Evolutionary conservation across 768 basidiomycete species (phyloP).

Genomic region (Calocybe cyanea): DNA sequence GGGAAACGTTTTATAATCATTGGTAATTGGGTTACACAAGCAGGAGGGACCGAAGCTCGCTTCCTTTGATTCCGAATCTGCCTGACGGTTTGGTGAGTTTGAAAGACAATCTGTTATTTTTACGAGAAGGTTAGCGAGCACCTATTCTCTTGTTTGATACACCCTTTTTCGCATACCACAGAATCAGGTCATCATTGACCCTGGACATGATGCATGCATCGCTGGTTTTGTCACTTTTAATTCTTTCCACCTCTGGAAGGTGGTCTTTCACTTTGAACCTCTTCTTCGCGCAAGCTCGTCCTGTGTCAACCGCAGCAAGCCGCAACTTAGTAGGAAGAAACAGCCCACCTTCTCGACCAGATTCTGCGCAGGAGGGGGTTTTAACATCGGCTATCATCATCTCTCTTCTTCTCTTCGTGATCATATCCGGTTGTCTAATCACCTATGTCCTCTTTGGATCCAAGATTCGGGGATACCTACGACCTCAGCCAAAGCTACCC

Average conservation of each 20-base stretch:
- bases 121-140: not conserved
- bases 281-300: conserved; percentile 1
- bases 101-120: not conserved
- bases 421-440: conserved; percentile 15
- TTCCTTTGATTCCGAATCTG: too few species aligned
- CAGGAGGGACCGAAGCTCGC: too few species aligned
- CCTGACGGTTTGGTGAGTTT: too few species aligned
- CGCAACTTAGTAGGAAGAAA: not conserved
- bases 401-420: conserved; percentile 15
- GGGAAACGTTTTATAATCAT: too few species aligned
- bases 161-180: not conserved
- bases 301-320: not conserved
- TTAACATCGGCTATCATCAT: conserved; percentile 17
- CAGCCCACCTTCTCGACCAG: not conserved
- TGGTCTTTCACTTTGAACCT: not conserved
- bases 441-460: conserved; percentile 15
- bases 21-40: too few species aligned
- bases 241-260: conserved; percentile 8
- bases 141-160: not conserved
- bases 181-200: not conserved
- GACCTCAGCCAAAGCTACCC: conserved; percentile 5
- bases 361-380: not conserved
- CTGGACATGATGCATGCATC: conserved; percentile 3
- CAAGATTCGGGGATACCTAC: conserved; percentile 8
- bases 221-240: not conserved